Evolutionary conservation across 2,329 filamentous ascomycete species (phyloP), one percentile per base, ranked within the genome.

Genomic region (Nigrospora sphaerica): DNA sequence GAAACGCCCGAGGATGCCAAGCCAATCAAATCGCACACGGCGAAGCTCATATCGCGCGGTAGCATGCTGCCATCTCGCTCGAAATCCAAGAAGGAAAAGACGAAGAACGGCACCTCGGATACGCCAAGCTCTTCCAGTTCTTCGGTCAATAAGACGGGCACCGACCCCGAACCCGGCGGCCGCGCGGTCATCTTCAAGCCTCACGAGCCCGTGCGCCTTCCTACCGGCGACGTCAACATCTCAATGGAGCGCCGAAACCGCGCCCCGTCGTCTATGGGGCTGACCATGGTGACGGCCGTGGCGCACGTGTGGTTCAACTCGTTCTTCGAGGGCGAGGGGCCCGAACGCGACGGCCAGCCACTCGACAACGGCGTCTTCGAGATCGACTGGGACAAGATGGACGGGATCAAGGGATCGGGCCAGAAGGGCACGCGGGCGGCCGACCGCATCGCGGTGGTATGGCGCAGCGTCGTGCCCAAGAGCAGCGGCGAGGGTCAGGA

Each of bases 301-400:
- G 91, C 91, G 0, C 92, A 97, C 59, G 88, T 95, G 14, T 98
- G 93, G 93, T 95, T 96, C 73, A 98, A 98, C 60, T 74, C 83
- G 2, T 97, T 83, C 66, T 97, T 97, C 57, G 93, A 97, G 67
- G 90, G 91, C 39, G 71, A 79, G 17, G 86, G 86, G 0, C 83
- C 85, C 0, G 86, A 90, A 58, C 74, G 82, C 37, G 65, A 70
- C 28, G 88, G 86, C 19, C 68, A 73, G 14, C 74, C 88, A 0
- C 76, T 86, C 42, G 76, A 83, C 38, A 86, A 77, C 11, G 92
- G 78, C 12, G 70, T 81, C 3, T 81, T 81, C 42, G 66, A 70
- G 48, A 75, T 81, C 28, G 73, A 74, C 1, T 81, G 78, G 78
- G 77, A 80, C 35, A 72, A 73, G 45, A 87, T 98, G 81, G 93